phyloP scores from a whole-genome alignment of 306 rosid species.

The Glycine tomentella region DNA sequence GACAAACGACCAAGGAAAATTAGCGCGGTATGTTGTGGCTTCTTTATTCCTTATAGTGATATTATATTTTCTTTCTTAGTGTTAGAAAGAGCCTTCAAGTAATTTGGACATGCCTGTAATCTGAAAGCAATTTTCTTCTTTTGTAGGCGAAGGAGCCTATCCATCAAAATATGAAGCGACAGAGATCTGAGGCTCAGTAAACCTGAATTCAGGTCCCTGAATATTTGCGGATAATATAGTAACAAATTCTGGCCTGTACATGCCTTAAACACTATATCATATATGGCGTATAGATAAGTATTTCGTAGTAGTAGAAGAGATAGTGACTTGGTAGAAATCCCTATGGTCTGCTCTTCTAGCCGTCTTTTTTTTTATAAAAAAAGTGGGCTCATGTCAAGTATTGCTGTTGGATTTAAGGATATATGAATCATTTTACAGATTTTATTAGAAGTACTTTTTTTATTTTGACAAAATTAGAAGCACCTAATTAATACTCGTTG shows the following conservation, averaged over 20 bases:
- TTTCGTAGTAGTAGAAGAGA: not conserved
- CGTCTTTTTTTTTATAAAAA: constrained; percentile 48
- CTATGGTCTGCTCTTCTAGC: not conserved
- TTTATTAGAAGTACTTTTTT: not conserved
- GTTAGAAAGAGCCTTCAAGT: too few relatives aligned
- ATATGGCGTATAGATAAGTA: constrained; percentile 26
- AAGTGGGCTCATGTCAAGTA: constrained; percentile 37
- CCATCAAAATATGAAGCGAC: constrained; percentile 82
- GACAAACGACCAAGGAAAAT: constrained; percentile 84
- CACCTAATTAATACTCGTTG: not conserved
- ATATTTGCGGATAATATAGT: constrained; percentile 29
- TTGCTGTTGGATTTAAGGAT: not conserved
- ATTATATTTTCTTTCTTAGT: not conserved
- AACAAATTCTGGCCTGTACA: constrained; percentile 4
- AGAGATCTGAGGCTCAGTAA: constrained; percentile 68
- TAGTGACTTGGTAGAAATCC: constrained; percentile 24
- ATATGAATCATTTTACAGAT: not conserved
- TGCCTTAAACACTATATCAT: not conserved
- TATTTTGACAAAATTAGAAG: too few relatives aligned
- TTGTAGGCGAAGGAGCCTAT: constrained; percentile 93
- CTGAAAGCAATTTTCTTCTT: constrained; percentile 16
- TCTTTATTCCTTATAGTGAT: constrained; percentile 32
- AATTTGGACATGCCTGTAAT: not conserved
- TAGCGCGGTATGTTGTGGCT: constrained; percentile 71
- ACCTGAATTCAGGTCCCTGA: constrained; percentile 23